Conservation (phyloP, 805 yeast species). For the Kodamaea jinghongensis region DNA sequence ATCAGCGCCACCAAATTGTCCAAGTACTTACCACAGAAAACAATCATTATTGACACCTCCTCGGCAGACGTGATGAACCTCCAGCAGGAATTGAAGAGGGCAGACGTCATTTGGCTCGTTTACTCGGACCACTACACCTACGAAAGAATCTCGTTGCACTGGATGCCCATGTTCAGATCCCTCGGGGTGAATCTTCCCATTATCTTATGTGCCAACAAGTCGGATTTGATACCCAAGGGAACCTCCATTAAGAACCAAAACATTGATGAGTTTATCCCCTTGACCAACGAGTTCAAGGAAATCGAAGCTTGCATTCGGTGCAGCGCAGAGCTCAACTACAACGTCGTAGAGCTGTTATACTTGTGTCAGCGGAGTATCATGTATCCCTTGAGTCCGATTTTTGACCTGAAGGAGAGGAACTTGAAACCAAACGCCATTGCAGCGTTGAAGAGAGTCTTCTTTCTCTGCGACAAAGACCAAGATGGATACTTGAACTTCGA, state of each 20-base stretch:
- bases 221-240: conserved; percentile 47
- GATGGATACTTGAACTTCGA: conserved; percentile 74
- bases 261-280: conserved; percentile 80
- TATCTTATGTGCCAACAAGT: conserved; percentile 84
- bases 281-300: conserved; percentile 88
- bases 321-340: conserved; percentile 78
- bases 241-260: conserved; percentile 44
- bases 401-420: conserved; percentile 84
- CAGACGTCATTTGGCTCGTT: conserved; percentile 93
- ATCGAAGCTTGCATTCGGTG: conserved; percentile 89
- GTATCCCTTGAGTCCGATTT: conserved; percentile 89
- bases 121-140: conserved; percentile 93
- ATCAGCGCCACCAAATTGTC: conserved; percentile 16
- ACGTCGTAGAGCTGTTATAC: conserved; percentile 89
- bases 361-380: conserved; percentile 91
- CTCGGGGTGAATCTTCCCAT: conserved; percentile 93
- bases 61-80: conserved; percentile 59
- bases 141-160: conserved; percentile 84
- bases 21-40: conserved; percentile 42
- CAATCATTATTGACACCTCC: conserved; percentile 78
- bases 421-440: conserved; percentile 72
- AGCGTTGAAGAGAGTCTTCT: conserved; percentile 80
- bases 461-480: conserved; percentile 85
- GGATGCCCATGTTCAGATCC: conserved; percentile 93
- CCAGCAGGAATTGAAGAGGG: conserved; percentile 72